Conservation (phyloP, 2,329 filamentous ascomycete genomes). For the Helotiales sp. region DNA sequence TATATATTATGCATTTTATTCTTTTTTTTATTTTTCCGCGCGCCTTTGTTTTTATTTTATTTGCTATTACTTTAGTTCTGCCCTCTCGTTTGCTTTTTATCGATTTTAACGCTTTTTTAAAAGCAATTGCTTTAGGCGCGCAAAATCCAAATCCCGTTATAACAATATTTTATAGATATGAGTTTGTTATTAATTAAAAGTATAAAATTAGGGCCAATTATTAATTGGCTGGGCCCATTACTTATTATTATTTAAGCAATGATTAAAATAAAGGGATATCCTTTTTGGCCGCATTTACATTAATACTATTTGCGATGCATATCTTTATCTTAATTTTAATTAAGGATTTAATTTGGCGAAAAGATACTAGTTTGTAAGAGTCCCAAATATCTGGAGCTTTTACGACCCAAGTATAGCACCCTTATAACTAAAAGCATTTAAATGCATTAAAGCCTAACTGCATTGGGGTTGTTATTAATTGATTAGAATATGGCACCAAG, state of each 20-base stretch:
- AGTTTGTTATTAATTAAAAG: too few species aligned
- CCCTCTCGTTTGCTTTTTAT: constrained; percentile 13
- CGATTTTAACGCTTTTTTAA: constrained; percentile 13
- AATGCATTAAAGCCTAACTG: background rate
- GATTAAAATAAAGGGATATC: too few species aligned
- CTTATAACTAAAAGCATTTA: too few species aligned
- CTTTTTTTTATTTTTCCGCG: constrained; percentile 28
- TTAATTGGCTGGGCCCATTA: too few species aligned
- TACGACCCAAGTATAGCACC: background rate
- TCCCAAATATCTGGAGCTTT: background rate
- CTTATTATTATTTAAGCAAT: too few species aligned
- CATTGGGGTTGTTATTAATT: too few species aligned
- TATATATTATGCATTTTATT: constrained; percentile 30
- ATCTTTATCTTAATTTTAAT: background rate
- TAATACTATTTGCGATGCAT: background rate
- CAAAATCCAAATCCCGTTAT: too few species aligned
- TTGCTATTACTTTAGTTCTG: constrained; percentile 21
- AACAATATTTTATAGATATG: too few species aligned
- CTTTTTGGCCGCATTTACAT: background rate
- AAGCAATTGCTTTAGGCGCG: constrained; percentile 17
- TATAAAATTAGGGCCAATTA: too few species aligned
- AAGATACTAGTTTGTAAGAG: background rate
- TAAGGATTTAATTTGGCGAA: background rate
- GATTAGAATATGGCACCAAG: too few species aligned
- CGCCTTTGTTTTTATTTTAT: constrained; percentile 22